Base-by-base conservation (phyloP, 2,329 filamentous ascomycete species). In the Lecanicillium sp. region DNA sequence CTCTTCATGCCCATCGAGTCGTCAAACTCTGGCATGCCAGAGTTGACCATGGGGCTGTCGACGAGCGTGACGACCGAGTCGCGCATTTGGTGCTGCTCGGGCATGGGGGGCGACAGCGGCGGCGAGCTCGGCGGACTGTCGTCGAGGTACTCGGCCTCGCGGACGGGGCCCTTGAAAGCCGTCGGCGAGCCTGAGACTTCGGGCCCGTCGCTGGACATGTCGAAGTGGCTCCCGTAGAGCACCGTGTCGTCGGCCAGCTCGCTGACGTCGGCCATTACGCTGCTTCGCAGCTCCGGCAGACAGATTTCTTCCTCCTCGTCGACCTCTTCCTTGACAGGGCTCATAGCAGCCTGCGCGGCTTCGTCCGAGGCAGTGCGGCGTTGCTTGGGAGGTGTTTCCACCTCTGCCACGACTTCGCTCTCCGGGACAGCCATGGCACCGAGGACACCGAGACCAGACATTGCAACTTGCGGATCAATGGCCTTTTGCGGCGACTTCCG, bases 51-150 rank as follows among this genome's bases (percentile, higher is more conserved):
- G n/a, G 74, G 73, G 52, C 68, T 68, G 32, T 72, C 72, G 40
- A 67, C 68, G 36, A 73, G 71, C 5, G 67, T 67, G 21, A 70
- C 61, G 3, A 71, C 71, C 1, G 56, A 52, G 29, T 60, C 55
- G 51, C 51, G 4, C 30, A 41, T 41, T 6, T 41, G 44, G 50
- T 49, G 41, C 56, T 54, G 12, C 33, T 44, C 11, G 51, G 32
- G 1, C 21, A 36, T 42, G 49, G 53, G 33, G 6, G 47, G 47
- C 27, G 47, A 49, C 36, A 61, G 47, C 1, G 71, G 72, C 4
- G 74, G 75, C 5, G 75, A 77, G 58, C 71, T 75, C 2, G 73
- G 70, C 4, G 71, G 71, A 51, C 72, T 76, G 15, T 67, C 62
- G 33, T 65, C 66, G 54, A 67, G 46, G 62, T 71, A 58, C 19